Base-by-base conservation (phyloP, 1,284 basidiomycete species). In the Phylloboletellus chloephorus region DNA sequence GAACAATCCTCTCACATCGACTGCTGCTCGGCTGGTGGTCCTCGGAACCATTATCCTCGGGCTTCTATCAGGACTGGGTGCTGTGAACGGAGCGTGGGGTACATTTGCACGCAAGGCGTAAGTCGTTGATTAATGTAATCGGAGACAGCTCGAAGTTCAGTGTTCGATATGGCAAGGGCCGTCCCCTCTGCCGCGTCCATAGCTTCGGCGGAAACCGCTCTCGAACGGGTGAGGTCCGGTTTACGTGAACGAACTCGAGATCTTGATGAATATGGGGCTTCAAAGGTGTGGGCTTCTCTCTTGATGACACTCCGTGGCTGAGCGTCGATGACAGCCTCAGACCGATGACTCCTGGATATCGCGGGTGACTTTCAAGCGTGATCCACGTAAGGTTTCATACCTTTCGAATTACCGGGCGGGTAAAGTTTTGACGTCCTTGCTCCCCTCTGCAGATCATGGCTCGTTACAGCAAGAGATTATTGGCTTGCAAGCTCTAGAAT, bases 31-130 rank as follows among this genome's bases (percentile, higher is more conserved):
- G 9, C 67, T 88, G n/a, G 73, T 82, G n/a, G 79, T 86, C 5
- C 61, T 88, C 20, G 85, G 85, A 3, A 86, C 79, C 0, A 68
- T 80, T 20, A 73, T 85, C 35, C 76, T 88, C 8, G 85, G 85
- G 2, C 52, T 78, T 2, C 66, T 88, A 2, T 85, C 84, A 0
- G 85, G 85, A 0, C 81, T 86, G 45, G 85, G 86, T 49, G 81
- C 84, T 2, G 69, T 84, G 26, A 78, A 72, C 47, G 79, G 74
- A 33, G 71, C 75, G 0, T 84, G 82, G 80, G 65, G 63, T 13
- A 67, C 60, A 47, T 64, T 72, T 44, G 20, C 41, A 32, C 40
- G 45, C 34, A 34, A 39, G 42, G 45, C 48, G 60, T 58, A 50
- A 46, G 59, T 53, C 39, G 21, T 51, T 34, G 33, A 43, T 54